Evolutionary conservation across 2,329 filamentous ascomycete species (phyloP).

Genomic region (Fusarium pseudoanthophilum): DNA sequence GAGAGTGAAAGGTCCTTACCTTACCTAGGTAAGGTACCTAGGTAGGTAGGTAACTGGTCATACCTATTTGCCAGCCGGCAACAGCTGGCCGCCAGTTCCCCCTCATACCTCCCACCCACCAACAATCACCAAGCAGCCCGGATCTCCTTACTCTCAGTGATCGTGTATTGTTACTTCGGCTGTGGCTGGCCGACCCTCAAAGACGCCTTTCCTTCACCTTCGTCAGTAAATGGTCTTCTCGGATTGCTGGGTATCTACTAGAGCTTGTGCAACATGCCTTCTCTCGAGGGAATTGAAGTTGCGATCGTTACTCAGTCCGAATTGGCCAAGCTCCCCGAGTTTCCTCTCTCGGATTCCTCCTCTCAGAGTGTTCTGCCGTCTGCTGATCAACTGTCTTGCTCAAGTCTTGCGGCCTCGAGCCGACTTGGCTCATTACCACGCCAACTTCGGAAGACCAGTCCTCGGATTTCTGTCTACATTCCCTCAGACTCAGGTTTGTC

Average conservation of each 20-base stretch:
- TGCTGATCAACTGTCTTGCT: conserved; percentile 26
- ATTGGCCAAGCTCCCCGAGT: conserved; percentile 59
- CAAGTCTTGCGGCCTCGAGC: conserved; percentile 15
- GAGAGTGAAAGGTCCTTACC: not conserved
- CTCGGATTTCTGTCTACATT: conserved; percentile 65
- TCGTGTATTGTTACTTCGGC: not conserved
- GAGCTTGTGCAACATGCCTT: conserved; percentile 55
- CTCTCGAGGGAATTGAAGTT: conserved; percentile 60
- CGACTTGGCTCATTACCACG: not conserved
- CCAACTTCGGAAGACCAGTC: conserved; percentile 49
- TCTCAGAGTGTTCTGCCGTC: conserved; percentile 52
- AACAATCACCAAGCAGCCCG: not conserved
- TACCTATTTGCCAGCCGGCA: conserved; percentile 1
- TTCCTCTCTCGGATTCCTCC: conserved; percentile 63
- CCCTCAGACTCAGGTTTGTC: conserved; percentile 63
- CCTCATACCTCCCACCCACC: not conserved
- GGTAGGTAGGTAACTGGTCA: not conserved
- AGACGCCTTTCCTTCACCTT: not conserved
- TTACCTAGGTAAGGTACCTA: too few relatives aligned
- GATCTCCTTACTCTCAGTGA: not conserved
- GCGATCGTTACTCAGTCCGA: conserved; percentile 54
- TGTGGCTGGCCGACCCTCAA: not conserved
- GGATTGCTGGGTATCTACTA: not conserved
- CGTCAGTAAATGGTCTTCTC: not conserved
- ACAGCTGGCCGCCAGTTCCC: conserved; percentile 22